phyloP scores from a whole-genome alignment of 768 basidiomycete genomes.

The Sporobolomyces roseus region DNA sequence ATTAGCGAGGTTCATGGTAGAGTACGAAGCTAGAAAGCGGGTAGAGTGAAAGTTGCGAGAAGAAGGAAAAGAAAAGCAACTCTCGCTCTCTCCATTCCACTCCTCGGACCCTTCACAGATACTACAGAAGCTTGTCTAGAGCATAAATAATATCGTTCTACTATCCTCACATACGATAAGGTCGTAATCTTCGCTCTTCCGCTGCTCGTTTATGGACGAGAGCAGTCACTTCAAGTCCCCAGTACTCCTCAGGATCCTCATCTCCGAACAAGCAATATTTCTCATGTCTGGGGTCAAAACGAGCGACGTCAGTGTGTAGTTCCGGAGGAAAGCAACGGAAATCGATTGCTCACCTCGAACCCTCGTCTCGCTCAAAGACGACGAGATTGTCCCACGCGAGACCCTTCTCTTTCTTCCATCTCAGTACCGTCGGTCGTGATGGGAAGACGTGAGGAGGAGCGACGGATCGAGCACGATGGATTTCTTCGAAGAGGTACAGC shows the following conservation, averaged over 20 bases:
- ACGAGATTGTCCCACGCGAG: conserved; percentile 77
- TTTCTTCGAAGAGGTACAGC: conserved; percentile 77
- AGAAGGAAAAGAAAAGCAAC: too few relatives aligned
- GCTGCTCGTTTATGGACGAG: conserved; percentile 60
- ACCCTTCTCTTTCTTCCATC: conserved; percentile 70
- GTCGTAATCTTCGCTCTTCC: conserved; percentile 56
- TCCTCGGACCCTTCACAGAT: neutral
- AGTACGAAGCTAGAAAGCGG: too few relatives aligned
- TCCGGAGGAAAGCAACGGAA: neutral
- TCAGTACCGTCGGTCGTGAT: conserved; percentile 65
- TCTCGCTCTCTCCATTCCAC: too few relatives aligned
- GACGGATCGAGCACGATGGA: conserved; percentile 67
- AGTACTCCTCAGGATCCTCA: conserved; percentile 58
- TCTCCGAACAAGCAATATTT: conserved; percentile 48
- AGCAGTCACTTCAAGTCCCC: conserved; percentile 63
- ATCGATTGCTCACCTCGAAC: conserved; percentile 9
- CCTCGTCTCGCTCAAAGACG: conserved; percentile 72
- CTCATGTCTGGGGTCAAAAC: conserved; percentile 40
- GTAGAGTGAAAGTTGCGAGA: too few relatives aligned
- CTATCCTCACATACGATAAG: conserved; percentile 28
- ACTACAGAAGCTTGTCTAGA: neutral
- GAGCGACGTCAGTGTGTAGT: neutral
- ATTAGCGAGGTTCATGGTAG: neutral
- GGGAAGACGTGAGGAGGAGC: conserved; percentile 71
- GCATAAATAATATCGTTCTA: neutral